Evolutionary conservation across 805 yeast genomes (phyloP).

Genomic region (Saturnispora sekii): DNA sequence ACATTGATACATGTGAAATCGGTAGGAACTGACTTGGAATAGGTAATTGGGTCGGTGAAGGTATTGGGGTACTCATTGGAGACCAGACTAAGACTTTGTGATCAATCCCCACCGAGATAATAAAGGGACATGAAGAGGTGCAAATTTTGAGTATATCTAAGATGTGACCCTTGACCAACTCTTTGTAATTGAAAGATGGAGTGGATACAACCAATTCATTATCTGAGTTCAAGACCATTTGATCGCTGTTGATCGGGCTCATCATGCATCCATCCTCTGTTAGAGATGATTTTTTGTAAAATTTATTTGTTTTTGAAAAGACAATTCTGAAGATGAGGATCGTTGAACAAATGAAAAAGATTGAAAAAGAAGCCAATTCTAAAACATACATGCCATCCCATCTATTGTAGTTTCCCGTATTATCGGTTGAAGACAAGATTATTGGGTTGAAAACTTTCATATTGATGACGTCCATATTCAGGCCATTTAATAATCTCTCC

Average conservation of each 20-base stretch:
- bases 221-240: not conserved
- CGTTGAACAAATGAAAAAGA: conserved; percentile 42
- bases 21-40: conserved; percentile 47
- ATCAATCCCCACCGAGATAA: conserved; percentile 65
- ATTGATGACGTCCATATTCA: not conserved
- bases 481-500: conserved; percentile 1
- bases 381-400: conserved; percentile 43
- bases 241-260: not conserved
- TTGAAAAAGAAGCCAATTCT: conserved; percentile 44
- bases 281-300: conserved; percentile 2
- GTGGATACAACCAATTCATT: not conserved
- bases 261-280: not conserved
- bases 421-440: not conserved
- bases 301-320: conserved; percentile 21
- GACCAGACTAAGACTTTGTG: conserved; percentile 69
- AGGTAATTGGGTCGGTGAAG: conserved; percentile 36
- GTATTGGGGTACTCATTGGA: conserved; percentile 43
- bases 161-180: conserved; percentile 40
- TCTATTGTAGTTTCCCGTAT: conserved; percentile 26
- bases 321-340: conserved; percentile 35
- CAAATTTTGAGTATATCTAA: conserved; percentile 53
- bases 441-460: conserved; percentile 2
- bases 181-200: conserved; percentile 26
- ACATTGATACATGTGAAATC: conserved; percentile 44
- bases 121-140: conserved; percentile 55